Base-by-base conservation (phyloP, 2,329 filamentous ascomycete species). In the Huntiella abstrusa region DNA sequence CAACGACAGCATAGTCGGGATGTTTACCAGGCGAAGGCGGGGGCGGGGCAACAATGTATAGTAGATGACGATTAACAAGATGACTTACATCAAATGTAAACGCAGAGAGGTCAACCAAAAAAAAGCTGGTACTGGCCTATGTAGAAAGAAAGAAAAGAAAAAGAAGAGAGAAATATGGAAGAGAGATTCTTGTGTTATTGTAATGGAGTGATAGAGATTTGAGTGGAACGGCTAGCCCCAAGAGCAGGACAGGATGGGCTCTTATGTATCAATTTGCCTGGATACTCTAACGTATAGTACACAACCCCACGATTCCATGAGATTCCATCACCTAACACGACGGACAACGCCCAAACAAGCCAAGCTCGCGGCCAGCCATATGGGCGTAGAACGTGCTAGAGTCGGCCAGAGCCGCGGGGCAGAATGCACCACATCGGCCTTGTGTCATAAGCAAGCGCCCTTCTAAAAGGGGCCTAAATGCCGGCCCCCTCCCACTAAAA, bases 261-360 rank as follows among this genome's bases (percentile, higher is more conserved):
- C 22, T 28, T 28, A 28, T 28, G 22, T 28, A 28, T 28, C 22
- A 28, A 28, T 28, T 28, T 28, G 22, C 22, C 22, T 28, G 22
- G 22, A 28, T 28, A 28, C 22, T 28, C 22, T 28, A 28, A 28
- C 22, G 7, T 10, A 28, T 10, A 28, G 22, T 28, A 28, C 13
- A 47, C 7, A 33, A 34, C 41, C 41, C 35, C 43, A 34, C 41
- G 51, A 52, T 52, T 52, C 51, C 46, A 52, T 49, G 49, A 49
- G 51, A 51, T 52, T 52, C 51, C 48, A 52, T 52, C 45, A 49
- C 41, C 42, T 37, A 45, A 51, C 41, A 43, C 40, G 43, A 34
- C 5, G 22, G 22, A 28, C 22, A 28, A 28, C 22, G 22, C 22
- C 22, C 22, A 28, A 28, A 28, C 22, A 28, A 28, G 22, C 22